Evolutionary conservation across 179 eudicot species (phyloP), one percentile per base, ranked within the genome.

Genomic region (Patellifolia procumbens): DNA sequence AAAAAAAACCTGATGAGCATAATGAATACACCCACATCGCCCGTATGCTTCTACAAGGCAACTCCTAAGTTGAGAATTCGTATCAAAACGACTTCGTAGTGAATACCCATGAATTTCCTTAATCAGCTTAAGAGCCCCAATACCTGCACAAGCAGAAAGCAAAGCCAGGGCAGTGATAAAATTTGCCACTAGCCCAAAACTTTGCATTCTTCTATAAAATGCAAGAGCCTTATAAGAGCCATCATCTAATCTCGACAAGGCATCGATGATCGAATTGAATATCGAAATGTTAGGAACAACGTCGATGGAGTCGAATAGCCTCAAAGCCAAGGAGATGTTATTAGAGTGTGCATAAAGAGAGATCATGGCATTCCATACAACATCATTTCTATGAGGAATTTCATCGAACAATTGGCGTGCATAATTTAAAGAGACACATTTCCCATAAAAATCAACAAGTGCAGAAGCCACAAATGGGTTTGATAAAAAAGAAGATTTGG

Each of bases 31-130:
- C 51, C 92, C 92, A 67, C 90, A 89, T 48, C 89, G 78, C 71
- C 91, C 96, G 70, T 89, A 89, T 0, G 87, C 88, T 80, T 89
- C 92, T n/a, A 91, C 91, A 26, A 91, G 79, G 62, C 88, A 88
- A 77, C 91, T 88, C 74, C 86, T 83, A 35, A 91, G 73, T 32
- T 89, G 91, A 3, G 83, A 72, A 73, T 86, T 75, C 0, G 82
- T 70, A 65, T 80, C 86, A 74, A 91, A 78, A 26, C 37, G 61
- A 26, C 81, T 87, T 64, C 89, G 80, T 4, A 87, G 24, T 0
- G 88, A 81, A 59, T 76, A 85, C 56, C 86, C 90, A 64, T 91
- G 96, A 35, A 89, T 77, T 53, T 87, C 88, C 71, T 81, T 89
- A 28, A 89, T 84, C 82, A 87, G 81, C 70, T 71, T 78, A 53